Base-by-base conservation (phyloP, 352 stramenopile species). In the Globisporangium recalcitrans region DNA sequence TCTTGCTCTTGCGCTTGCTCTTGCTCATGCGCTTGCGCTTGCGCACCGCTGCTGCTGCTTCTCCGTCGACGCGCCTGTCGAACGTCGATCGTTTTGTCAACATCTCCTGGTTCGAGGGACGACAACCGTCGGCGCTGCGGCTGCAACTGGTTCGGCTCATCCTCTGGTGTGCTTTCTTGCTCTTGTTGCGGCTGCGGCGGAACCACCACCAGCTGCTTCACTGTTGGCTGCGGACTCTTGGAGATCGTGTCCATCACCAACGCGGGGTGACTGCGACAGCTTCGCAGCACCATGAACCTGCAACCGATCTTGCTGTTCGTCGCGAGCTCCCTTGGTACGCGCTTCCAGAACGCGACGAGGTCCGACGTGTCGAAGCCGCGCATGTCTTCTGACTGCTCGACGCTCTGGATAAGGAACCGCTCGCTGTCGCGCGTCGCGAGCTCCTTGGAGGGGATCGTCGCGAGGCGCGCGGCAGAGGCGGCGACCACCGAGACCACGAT, bases 231-330 rank as follows among this genome's bases (percentile, higher is more conserved):
- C 61, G 49, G 57, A 0, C 57, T 62, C 40, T 64, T 60, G 22
- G 42, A 54, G 40, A 42, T 57, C n/a, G 42, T 46, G 46, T 49
- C 64, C 38, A 62, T 29, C n/a, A 32, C 24, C 5, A 27, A 34
- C 36, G 42, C 16, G 8, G 49, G 27, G 14, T 34, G 44, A n/a
- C 21, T 21, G 19, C 26, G 5, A 27, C 27, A 11, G 52, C 57
- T 44, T 8, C 27, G 19, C 24, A 58, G 22, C 8, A 71, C 21
- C 10, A 44, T 58, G 49, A 90, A 92, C n/a, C 68, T 58, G 61
- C 80, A 92, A 34, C 78, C 77, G 57, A 92, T 65, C 52, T 86
- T 90, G 62, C 77, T 85, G 62, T 85, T 82, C 2, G 69, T 78
- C 11, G 89, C 67, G 29, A 75, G 57, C 32, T 91, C 77, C 10